phyloP scores from a whole-genome alignment of 2,329 filamentous ascomycete genomes.

The Sphaerostilbella broomeana region DNA sequence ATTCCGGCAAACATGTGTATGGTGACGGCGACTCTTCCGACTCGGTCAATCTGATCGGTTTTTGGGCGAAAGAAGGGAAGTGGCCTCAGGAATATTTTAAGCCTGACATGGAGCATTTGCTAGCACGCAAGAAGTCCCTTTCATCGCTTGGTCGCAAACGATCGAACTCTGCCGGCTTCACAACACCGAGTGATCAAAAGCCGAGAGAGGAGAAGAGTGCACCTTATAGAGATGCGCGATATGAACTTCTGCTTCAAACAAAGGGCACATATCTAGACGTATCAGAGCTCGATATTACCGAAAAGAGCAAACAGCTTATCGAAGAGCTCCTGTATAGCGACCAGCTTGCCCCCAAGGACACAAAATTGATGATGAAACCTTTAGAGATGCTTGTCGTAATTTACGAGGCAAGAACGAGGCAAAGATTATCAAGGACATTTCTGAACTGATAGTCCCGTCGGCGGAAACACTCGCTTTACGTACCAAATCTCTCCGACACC shows the following conservation, averaged over 20 bases:
- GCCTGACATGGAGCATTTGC: too few species aligned
- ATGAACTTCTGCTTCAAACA: constrained; percentile 30
- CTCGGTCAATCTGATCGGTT: constrained; percentile 10
- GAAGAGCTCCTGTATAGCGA: constrained; percentile 1
- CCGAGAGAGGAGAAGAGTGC: constrained; percentile 33
- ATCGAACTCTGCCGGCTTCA: constrained; percentile 10
- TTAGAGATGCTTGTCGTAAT: constrained; percentile 1
- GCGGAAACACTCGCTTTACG: constrained; percentile 27
- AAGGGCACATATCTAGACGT: constrained; percentile 36
- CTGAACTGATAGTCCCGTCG: constrained; percentile 32
- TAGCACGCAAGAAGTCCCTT: constrained; percentile 2
- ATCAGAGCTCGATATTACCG: constrained; percentile 25
- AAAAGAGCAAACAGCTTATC: constrained; percentile 26
- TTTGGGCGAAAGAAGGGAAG: constrained; percentile 10
- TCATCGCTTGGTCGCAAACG: constrained; percentile 5
- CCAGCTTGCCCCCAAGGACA: background rate
- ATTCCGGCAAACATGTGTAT: too few species aligned
- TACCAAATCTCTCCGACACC: constrained; percentile 23
- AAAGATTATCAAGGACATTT: constrained; percentile 31
- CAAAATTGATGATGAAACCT: background rate
- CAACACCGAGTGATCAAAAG: constrained; percentile 33
- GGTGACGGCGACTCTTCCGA: too few species aligned
- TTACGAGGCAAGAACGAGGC: constrained; percentile 21
- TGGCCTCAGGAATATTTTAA: constrained; percentile 11
- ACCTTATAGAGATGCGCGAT: constrained; percentile 30